These are phyloP conservation scores for Phytophthora capsici DNA, from an alignment of 352 stramenopile species.

Conservation along the genomic window DNA sequence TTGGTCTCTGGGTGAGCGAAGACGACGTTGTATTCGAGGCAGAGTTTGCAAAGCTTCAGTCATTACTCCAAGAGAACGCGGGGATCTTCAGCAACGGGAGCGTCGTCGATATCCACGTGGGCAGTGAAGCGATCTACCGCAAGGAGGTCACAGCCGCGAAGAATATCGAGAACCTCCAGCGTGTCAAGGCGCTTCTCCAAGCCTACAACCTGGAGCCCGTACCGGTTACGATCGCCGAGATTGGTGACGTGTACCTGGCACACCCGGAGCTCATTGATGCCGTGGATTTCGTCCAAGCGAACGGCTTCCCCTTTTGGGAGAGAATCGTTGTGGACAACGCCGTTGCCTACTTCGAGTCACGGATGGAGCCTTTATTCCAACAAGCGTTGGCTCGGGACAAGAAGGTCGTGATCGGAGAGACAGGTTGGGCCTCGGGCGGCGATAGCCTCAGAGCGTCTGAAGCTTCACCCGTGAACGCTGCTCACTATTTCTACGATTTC, in stretches of 20 bases:
- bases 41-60: slow-evolving; percentile 48
- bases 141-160: slow-evolving; percentile 54
- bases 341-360: slow-evolving; percentile 45
- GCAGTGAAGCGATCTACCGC: slow-evolving; percentile 73
- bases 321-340: slow-evolving; percentile 41
- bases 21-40: slow-evolving; percentile 43
- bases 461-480: slow-evolving; percentile 51
- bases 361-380: slow-evolving; percentile 48
- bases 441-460: slow-evolving; percentile 41
- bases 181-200: slow-evolving; percentile 47
- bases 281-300: slow-evolving; percentile 65
- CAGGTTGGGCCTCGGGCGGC: slow-evolving; percentile 63
- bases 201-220: slow-evolving; percentile 33
- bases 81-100: slow-evolving; percentile 29
- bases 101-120: slow-evolving; percentile 66
- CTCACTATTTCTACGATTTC: slow-evolving; percentile 69
- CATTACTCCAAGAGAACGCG: slow-evolving; percentile 38
- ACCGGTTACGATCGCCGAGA: slow-evolving; percentile 71
- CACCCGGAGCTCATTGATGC: slow-evolving; percentile 52
- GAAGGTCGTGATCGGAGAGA: slow-evolving; percentile 70
- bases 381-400: slow-evolving; percentile 42
- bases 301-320: slow-evolving; percentile 81
- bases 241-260: slow-evolving; percentile 64
- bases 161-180: slow-evolving; percentile 49
- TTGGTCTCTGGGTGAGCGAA: slow-evolving; percentile 71